Evolutionary conservation across 495 filamentous ascomycete species (phyloP).

Genomic region (Xylaria longipes): DNA sequence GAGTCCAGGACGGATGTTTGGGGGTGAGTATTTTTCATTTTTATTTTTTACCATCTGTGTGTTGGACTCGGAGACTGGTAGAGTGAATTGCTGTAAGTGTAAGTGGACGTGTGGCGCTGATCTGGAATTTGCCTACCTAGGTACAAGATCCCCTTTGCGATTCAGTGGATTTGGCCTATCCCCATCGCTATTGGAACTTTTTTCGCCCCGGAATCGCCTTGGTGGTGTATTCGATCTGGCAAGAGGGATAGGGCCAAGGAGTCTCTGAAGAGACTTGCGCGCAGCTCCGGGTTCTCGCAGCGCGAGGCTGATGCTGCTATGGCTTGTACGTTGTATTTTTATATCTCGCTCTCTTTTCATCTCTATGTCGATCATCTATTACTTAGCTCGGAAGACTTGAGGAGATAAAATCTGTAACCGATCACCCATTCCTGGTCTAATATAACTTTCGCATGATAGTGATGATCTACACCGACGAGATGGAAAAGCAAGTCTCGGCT

Average conservation of each 20-base stretch:
- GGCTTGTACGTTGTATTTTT: slow-evolving; percentile 32
- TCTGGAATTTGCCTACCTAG: slow-evolving; percentile 53
- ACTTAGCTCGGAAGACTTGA: too few species aligned
- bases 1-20: slow-evolving; percentile 25
- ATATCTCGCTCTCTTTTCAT: slow-evolving; percentile 28
- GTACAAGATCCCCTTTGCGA: slow-evolving; percentile 62
- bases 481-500: slow-evolving; percentile 63
- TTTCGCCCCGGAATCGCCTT: slow-evolving; percentile 76
- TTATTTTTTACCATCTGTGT: slow-evolving; percentile 47
- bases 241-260: slow-evolving; percentile 51
- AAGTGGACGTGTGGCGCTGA: neutral
- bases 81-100: neutral
- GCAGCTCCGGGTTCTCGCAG: slow-evolving; percentile 39
- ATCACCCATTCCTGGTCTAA: neutral
- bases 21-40: slow-evolving; percentile 19
- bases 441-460: slow-evolving; percentile 29
- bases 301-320: slow-evolving; percentile 39
- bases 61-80: slow-evolving; percentile 13
- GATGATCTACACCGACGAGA: slow-evolving; percentile 57
- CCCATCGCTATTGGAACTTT: slow-evolving; percentile 57
- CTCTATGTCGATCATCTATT: slow-evolving; percentile 4
- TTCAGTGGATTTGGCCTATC: slow-evolving; percentile 64
- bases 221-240: slow-evolving; percentile 73
- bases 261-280: slow-evolving; percentile 63
- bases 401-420: neutral